Base-by-base conservation (phyloP, 441 rosid species). In the Pelargonium fulgidum region DNA sequence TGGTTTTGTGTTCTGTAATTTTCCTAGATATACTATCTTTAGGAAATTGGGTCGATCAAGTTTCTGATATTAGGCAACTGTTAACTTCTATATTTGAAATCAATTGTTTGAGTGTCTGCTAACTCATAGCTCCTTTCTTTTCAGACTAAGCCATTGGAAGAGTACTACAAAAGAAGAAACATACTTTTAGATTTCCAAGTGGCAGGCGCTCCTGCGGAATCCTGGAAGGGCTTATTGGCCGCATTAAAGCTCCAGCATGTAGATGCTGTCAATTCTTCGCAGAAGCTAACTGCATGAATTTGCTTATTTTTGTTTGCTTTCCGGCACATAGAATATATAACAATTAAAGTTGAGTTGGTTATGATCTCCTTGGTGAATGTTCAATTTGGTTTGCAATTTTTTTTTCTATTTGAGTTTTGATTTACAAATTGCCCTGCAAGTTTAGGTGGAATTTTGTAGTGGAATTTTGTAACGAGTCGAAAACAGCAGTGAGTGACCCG, bases 151-250 rank as follows among this genome's bases (percentile, higher is more conserved):
- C 82, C 86, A 71, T 66, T 91, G 81, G 96, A 93, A 86, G 96
- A 88, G n/a, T 89, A 93, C 82, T 93, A 93, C 77, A 74, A 74
- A 72, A 86, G 80, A 75, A 92, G 89, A 74, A 82, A 81, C 83
- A 91, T 91, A 74, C 92, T 93, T 64, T 68, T 93, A 0, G 87
- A 93, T 81, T 84, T 88, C 78, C 85, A 87, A 69, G 86, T 83
- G 41, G 84, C 81, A 7, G 82, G 73, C 73, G 91, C 86, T 20
- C 85, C 93, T 3, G 87, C 85, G 62, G 96, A 88, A 74, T 80
- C 90, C 42, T 93, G 97, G 98, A 85, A 80, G 39, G 89, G 96
- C 41, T 81, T 93, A 81, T 81, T 93, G 84, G 87, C 87, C 36
- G 95, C 91, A 5, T 80, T 93, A 62, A 92, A 79, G 78, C 91